Evolutionary conservation across 345 rosid genomes (phyloP), one percentile per base, ranked within the genome.

Genomic region (Viola odorata): DNA sequence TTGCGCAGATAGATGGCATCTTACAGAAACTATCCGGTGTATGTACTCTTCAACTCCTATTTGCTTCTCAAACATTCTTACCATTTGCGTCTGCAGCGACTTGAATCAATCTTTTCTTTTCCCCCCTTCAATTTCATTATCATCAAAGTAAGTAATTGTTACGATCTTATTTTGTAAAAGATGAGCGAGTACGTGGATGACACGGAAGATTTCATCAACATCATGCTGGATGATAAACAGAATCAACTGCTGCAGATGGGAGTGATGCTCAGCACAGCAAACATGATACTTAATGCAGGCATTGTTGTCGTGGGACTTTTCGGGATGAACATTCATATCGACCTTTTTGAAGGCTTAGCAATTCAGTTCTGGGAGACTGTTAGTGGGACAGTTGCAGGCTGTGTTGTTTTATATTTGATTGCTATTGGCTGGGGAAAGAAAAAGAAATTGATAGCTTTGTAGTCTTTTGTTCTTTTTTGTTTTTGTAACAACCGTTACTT

Each of bases 131-230:
- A 23, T 23, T 23, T 23, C 32, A 23, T 23, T 23, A 23, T 23
- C 32, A 23, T 23, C 32, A 23, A 23, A 23, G 32, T 23, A 23
- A 23, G 32, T 23, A 23, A 23, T 23, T 23, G 32, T 23, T 23
- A 23, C 2, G 32, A 23, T 23, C 32, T 23, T 23, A 23, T 23
- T 23, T 23, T 23, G 32, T 2, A 23, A 23, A 3, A 82, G 87
- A 75, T 83, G 84, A 75, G 77, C 0, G 84, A 82, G 42, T 76
- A 80, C 8, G 84, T 83, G 41, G 76, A 74, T 12, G 80, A 80
- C 77, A 82, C 82, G 0, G 84, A 82, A 55, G 87, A 83, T 50
- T 83, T 65, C 50, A 78, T 83, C 73, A 83, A 83, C 70, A 80
- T 83, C 40, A 80, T 80, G 82, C 55, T 80, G 76, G 81, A 80